These are phyloP conservation scores for Backusella australiensis DNA, from an alignment of 192 early-diverging fungal genomes.

Conservation along the genomic window DNA sequence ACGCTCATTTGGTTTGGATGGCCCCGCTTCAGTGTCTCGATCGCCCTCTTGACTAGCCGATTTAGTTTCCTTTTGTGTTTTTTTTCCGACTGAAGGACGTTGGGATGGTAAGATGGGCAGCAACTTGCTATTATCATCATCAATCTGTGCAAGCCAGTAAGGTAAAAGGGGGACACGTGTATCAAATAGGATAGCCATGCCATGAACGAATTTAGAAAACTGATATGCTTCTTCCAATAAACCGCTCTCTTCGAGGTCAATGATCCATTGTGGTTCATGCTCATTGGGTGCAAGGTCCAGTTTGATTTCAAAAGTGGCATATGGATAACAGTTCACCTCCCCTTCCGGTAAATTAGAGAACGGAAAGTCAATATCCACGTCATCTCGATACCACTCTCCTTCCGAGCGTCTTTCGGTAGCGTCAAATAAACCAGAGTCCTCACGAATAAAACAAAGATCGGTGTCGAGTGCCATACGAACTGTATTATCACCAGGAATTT, in stretches of 20 bases:
- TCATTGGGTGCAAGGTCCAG: constrained; percentile 63
- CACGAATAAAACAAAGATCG: constrained; percentile 92
- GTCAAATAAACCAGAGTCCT: constrained; percentile 70
- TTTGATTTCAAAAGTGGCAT: constrained; percentile 90
- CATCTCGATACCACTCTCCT: constrained; percentile 86
- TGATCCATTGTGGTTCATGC: constrained; percentile 68
- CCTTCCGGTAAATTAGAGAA: constrained; percentile 76
- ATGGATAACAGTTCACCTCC: constrained; percentile 90
- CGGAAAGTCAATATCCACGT: constrained; percentile 74
- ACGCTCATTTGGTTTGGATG: background rate
- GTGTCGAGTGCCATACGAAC: constrained; percentile 96
- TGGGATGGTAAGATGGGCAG: constrained; percentile 25
- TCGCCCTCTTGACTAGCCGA: background rate
- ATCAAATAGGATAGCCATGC: constrained; percentile 65
- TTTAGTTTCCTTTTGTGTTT: background rate
- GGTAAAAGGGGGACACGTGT: constrained; percentile 56
- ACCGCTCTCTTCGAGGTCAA: constrained; percentile 65
- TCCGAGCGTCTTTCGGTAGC: constrained; percentile 64
- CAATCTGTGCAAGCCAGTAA: constrained; percentile 53
- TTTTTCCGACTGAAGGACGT: background rate
- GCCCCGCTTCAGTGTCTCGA: background rate
- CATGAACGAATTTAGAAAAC: constrained; percentile 89
- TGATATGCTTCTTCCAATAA: constrained; percentile 77
- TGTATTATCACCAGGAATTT: constrained; percentile 90
- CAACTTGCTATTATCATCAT: constrained; percentile 9